Percentiles rank a stretch among this genome's conserved stretches.
phyloP scores from a whole-genome alignment of 1,284 basidiomycete species.

The Malassezia psittaci region DNA sequence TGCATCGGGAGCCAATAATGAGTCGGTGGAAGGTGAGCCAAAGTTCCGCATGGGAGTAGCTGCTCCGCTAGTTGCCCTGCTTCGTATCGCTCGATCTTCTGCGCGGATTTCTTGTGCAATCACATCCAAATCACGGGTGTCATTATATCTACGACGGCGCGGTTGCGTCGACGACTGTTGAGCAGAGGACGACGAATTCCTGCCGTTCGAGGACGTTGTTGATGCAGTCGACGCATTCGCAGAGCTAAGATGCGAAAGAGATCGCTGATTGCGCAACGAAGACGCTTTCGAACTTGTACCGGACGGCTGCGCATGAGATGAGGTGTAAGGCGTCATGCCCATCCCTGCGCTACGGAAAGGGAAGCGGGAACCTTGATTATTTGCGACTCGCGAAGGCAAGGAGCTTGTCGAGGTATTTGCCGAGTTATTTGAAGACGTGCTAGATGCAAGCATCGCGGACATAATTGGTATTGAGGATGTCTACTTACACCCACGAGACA shows the following conservation, averaged over 20 bases:
- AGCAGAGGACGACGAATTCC: background rate
- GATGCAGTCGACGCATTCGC: background rate
- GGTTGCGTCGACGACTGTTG: background rate
- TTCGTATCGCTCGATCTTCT: background rate
- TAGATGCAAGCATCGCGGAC: background rate
- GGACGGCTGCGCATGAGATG: background rate
- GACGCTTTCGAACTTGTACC: background rate
- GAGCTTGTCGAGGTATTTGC: background rate
- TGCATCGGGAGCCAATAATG: background rate
- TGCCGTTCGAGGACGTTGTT: background rate
- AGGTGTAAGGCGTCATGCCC: background rate
- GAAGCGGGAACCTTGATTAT: background rate
- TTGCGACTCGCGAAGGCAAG: background rate
- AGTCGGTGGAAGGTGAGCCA: conserved; percentile 2
- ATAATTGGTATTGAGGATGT: too few species aligned
- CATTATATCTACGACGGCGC: conserved; percentile 13
- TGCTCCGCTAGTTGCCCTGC: background rate
- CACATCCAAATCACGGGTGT: conserved; percentile 16
- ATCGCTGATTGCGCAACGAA: background rate
- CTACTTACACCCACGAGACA: too few species aligned
- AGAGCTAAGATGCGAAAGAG: conserved; percentile 1
- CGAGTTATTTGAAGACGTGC: background rate
- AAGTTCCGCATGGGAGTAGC: background rate
- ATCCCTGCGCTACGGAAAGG: background rate
- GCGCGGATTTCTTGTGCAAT: conserved; percentile 3